phyloP scores from a whole-genome alignment of 495 filamentous ascomycete genomes.

The Hyaloscypha bicolor region DNA sequence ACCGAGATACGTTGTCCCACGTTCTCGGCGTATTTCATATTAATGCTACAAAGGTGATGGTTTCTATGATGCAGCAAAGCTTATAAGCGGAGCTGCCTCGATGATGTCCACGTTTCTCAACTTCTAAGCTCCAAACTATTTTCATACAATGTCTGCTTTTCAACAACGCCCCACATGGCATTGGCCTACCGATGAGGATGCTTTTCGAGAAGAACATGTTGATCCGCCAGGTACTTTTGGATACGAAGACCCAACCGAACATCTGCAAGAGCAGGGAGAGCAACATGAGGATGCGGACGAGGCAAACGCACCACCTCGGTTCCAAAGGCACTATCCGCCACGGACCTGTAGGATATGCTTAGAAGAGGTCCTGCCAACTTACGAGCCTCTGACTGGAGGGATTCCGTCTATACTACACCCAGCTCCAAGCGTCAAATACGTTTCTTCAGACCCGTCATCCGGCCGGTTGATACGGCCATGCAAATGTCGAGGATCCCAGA shows the following conservation, averaged over 20 bases:
- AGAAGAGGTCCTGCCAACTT: conserved; percentile 79
- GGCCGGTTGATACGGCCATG: conserved; percentile 90
- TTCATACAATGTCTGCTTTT: conserved; percentile 13
- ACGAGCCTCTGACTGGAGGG: conserved; percentile 62
- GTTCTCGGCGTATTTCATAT: not conserved
- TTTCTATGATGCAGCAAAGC: conserved; percentile 11
- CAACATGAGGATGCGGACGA: conserved; percentile 16
- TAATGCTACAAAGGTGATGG: conserved; percentile 5
- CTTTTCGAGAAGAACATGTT: conserved; percentile 3
- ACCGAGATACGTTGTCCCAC: not conserved
- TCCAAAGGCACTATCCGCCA: conserved; percentile 58
- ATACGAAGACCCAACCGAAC: not conserved
- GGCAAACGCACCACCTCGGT: conserved; percentile 34
- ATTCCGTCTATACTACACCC: conserved; percentile 65
- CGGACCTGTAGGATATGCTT: conserved; percentile 92
- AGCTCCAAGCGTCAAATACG: conserved; percentile 67
- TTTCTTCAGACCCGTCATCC: conserved; percentile 70
- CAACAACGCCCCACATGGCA: conserved; percentile 14
- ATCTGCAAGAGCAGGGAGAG: conserved; percentile 13
- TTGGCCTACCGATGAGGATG: conserved; percentile 18
- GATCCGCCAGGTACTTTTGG: conserved; percentile 10
- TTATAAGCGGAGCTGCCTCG: conserved; percentile 20
- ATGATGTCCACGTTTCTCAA: conserved; percentile 17
- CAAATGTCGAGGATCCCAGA: conserved; percentile 87
- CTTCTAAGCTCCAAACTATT: conserved; percentile 3